Evolutionary conservation across 495 filamentous ascomycete genomes (phyloP), one percentile per base, ranked within the genome.

Genomic region (Daldinia childiae): DNA sequence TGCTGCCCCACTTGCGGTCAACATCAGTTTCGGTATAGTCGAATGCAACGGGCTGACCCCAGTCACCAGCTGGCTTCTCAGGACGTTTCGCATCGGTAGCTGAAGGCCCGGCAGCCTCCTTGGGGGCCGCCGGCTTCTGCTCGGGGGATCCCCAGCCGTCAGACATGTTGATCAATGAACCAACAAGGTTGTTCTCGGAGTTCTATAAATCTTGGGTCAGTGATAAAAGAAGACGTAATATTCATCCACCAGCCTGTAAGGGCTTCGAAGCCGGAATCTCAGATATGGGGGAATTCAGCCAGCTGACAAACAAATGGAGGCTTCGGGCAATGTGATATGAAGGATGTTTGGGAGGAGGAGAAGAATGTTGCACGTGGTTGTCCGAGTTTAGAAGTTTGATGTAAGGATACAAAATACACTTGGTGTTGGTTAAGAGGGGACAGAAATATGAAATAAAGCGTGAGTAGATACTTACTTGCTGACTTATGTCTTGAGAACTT

Each of bases 21-120:
- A 34, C 70, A 14, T 78, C 56, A 26, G 69, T 78, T 69, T 85
- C 86, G 66, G 80, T 64, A 69, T 92, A 92, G 60, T 90, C 79
- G 58, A 88, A 89, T 0, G 80, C 76, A 17, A 81, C 74, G 14
- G 82, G 82, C 19, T 81, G 69, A 26, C 75, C 81, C 91, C 91
- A 92, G 5, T 85, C 85, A 6, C 65, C 71, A 3, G 56, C 14
- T 0, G 50, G 61, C 59, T 59, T 69, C 5, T 43, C 61, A 8
- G 62, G 48, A 4, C 66, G 58, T 19, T 82, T 58, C 24, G 57
- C 39, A 41, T 73, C 38, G 36, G 68, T 45, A n/a, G 64, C 39
- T 43, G 72, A 66, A 51, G 63, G 65, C 17, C 67, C 68, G 14
- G 68, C 69, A 59, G 60, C 7, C 17, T 39, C 34, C 26, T 79